Conservation (phyloP, 1,284 basidiomycete species). For the Spongiforma sp. region DNA sequence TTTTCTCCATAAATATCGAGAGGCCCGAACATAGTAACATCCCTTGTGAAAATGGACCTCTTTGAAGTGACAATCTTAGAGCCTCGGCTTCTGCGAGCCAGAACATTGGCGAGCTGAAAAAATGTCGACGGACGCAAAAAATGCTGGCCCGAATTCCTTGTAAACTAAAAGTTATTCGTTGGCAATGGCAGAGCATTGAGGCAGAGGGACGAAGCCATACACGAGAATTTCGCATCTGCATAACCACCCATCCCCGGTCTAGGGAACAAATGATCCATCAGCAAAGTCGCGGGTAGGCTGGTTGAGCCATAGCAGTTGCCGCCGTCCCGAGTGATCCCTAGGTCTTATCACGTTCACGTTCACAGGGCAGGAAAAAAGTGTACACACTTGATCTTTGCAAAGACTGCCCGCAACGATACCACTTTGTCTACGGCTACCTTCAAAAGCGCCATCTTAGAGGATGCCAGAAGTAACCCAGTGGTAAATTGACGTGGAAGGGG, state of each 20-base stretch:
- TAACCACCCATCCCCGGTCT: too few species aligned
- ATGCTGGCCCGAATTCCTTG: too few species aligned
- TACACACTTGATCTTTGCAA: constrained; percentile 30
- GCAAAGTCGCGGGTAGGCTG: too few species aligned
- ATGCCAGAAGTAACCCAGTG: constrained; percentile 18
- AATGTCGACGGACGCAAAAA: constrained; percentile 25
- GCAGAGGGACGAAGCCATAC: too few species aligned
- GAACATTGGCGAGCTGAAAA: constrained; percentile 34
- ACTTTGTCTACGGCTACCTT: constrained; percentile 17
- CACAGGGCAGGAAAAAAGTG: neutral
- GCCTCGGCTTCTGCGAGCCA: constrained; percentile 50
- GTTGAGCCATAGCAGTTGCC: too few species aligned
- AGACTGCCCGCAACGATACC: constrained; percentile 21
- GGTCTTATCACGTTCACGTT: neutral
- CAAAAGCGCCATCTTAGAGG: constrained; percentile 9
- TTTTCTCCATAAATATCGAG: constrained; percentile 29
- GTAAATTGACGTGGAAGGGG: constrained; percentile 2
- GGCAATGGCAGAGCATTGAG: too few species aligned
- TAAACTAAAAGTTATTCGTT: too few species aligned
- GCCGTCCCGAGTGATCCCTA: constrained; percentile 31
- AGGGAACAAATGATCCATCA: too few species aligned
- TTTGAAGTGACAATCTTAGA: constrained; percentile 39
- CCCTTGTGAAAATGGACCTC: constrained; percentile 42
- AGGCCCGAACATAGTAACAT: constrained; percentile 27
- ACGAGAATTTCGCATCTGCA: too few species aligned